Percentiles rank a stretch among this genome's conserved stretches.
Conservation (phyloP, 1,284 basidiomycete species). For the Mrakiaceae sp. region DNA sequence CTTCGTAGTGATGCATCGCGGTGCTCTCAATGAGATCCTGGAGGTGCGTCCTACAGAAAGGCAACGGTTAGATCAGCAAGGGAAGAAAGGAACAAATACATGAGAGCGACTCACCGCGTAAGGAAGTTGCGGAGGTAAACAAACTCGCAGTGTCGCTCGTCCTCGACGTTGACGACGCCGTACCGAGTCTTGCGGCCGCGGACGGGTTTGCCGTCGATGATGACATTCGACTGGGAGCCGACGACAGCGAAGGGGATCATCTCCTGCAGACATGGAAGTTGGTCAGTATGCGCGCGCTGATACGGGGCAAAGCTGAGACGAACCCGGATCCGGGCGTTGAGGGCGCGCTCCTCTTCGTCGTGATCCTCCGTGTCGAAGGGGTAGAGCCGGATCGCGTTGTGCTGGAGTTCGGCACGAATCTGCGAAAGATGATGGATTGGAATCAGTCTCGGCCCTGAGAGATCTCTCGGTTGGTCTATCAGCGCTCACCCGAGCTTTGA, state of each 20-base stretch:
- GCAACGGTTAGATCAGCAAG: background rate
- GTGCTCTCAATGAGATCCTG: slow-evolving; percentile 99
- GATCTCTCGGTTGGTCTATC: background rate
- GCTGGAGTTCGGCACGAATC: slow-evolving; percentile 85
- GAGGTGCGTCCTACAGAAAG: slow-evolving; percentile 63
- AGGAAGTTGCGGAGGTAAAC: slow-evolving; percentile 94
- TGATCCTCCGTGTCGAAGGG: slow-evolving; percentile 95
- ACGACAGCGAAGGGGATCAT: slow-evolving; percentile 96
- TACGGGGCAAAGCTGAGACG: slow-evolving; percentile 26
- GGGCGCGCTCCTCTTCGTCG: slow-evolving; percentile 70
- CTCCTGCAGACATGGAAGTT: slow-evolving; percentile 40
- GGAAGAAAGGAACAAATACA: slow-evolving; percentile 3
- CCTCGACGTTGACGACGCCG: slow-evolving; percentile 97
- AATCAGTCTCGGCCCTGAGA: background rate
- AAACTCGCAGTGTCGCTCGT: slow-evolving; percentile 96
- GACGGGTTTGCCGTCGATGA: slow-evolving; percentile 90
- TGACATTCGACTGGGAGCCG: slow-evolving; percentile 85
- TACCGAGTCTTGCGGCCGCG: slow-evolving; percentile 94
- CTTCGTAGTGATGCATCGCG: slow-evolving; percentile 97
- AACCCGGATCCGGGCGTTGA: slow-evolving; percentile 85
- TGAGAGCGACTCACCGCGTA: slow-evolving; percentile 49
- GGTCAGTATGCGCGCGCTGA: background rate
- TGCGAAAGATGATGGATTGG: slow-evolving; percentile 27
- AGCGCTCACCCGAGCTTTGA: slow-evolving; percentile 70
- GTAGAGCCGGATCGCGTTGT: slow-evolving; percentile 89